Base-by-base conservation (phyloP, 164 flowering plant species). In the Stephania yunnanensis region DNA sequence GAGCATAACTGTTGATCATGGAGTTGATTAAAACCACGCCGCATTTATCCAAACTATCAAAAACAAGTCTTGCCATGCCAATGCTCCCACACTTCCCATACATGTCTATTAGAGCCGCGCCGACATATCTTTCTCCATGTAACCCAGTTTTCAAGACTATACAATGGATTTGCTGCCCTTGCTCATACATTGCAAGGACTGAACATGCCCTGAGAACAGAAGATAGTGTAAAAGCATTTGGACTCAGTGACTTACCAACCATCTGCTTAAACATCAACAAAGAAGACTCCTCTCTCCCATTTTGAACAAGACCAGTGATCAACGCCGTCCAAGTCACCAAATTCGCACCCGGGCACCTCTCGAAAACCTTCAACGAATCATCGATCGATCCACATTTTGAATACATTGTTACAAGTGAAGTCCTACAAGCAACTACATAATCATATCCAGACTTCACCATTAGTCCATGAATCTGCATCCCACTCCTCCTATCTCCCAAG, bases 351-450 rank as follows among this genome's bases (percentile, higher is more conserved):
- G 46, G 46, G 74, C 84, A 72, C 66, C 64, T 42, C 50, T 76
- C 53, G 73, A 91, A 91, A 72, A 86, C 80, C 73, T 80, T 84
- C 65, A 85, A 55, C 65, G 89, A 85, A 72, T 85, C 82, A 61
- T 81, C 87, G 73, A 86, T 46, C 69, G 77, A 76, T 7, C 90
- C 85, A 76, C 88, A 86, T 76, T 83, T 88, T 0, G 87, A 84
- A 76, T 91, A 91, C 91, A 89, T 86, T 8, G 84, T 86, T 46
- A 89, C 76, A 31, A 91, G 86, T 31, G 93, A 85, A 69, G 90
- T 91, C 66, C 83, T 88, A 2, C 87, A 74, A 70, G 85, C 76
- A 79, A 85, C 78, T 46, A 58, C 82, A 65, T 73, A 74, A 22
- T 84, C 85, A 77, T 77, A 78, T 61, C 86, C 88, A 10, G 76